phyloP scores from a whole-genome alignment of 176 grass and related monocot genomes.

The Aegilops umbellulata region DNA sequence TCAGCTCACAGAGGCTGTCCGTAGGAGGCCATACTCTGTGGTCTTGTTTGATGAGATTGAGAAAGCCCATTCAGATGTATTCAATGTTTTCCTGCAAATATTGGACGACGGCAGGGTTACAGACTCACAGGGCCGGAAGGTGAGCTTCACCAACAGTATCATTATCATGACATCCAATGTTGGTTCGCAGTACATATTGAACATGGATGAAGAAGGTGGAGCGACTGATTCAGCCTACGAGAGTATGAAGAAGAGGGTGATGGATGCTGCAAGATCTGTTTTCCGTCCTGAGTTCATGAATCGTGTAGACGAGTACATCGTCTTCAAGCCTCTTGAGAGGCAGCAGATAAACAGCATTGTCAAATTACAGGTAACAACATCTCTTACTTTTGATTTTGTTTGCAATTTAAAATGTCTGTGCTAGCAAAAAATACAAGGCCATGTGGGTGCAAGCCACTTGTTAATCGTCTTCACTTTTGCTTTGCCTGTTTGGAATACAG shows the following conservation, averaged over 20 bases:
- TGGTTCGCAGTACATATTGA: slow-evolving; percentile 92
- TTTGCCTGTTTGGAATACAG: slow-evolving; percentile 36
- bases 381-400: neutral
- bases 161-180: slow-evolving; percentile 99
- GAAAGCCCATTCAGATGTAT: slow-evolving; percentile 96
- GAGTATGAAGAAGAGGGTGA: slow-evolving; percentile 86
- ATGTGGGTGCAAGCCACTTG: neutral
- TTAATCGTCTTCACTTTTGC: neutral
- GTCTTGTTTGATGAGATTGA: slow-evolving; percentile 99
- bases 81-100: slow-evolving; percentile 97
- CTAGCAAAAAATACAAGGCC: neutral
- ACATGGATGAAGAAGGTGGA: slow-evolving; percentile 78
- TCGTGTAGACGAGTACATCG: slow-evolving; percentile 92
- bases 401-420: neutral
- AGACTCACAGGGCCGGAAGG: slow-evolving; percentile 88
- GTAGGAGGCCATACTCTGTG: slow-evolving; percentile 82
- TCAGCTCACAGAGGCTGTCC: slow-evolving; percentile 85
- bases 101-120: slow-evolving; percentile 94
- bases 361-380: slow-evolving; percentile 65
- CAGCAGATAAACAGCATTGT: slow-evolving; percentile 86
- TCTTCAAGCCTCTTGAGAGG: slow-evolving; percentile 86
- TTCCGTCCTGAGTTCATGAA: slow-evolving; percentile 99
- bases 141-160: slow-evolving; percentile 83
- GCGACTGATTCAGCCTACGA: slow-evolving; percentile 63
- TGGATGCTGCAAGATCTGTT: slow-evolving; percentile 91